Evolutionary conservation across 2,329 filamentous ascomycete species (phyloP).

Genomic region (Seiridium unicorne): DNA sequence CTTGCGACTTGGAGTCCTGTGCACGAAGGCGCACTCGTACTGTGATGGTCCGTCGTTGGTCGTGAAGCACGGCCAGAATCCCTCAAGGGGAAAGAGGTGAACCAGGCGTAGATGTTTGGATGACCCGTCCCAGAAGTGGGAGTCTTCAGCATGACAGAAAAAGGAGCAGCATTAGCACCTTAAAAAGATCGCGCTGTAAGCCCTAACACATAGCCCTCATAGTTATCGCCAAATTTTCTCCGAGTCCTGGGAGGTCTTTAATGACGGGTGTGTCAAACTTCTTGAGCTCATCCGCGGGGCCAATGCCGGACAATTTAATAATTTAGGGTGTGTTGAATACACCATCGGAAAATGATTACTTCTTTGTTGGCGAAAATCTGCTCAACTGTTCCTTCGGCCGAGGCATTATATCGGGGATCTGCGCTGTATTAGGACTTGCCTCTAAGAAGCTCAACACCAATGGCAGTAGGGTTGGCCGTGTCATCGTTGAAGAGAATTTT

Average conservation of each 20-base stretch:
- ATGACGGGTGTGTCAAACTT: slow-evolving; percentile 43
- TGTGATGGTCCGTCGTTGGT: slow-evolving; percentile 25
- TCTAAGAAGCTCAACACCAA: slow-evolving; percentile 24
- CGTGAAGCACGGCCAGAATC: slow-evolving; percentile 29
- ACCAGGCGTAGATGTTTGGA: slow-evolving; percentile 29
- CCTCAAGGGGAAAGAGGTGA: slow-evolving; percentile 25
- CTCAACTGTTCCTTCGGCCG: slow-evolving; percentile 23
- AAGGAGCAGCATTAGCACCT: slow-evolving; percentile 22
- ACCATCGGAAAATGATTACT: slow-evolving; percentile 47
- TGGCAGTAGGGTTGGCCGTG: slow-evolving; percentile 20
- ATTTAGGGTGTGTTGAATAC: slow-evolving; percentile 50
- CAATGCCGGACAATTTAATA: slow-evolving; percentile 50
- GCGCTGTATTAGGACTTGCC: slow-evolving; percentile 32
- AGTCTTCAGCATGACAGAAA: slow-evolving; percentile 28
- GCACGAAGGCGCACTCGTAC: slow-evolving; percentile 37
- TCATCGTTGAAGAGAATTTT: slow-evolving; percentile 22
- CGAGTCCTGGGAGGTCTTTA: slow-evolving; percentile 46
- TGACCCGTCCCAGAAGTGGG: slow-evolving; percentile 22
- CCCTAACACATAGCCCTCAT: slow-evolving; percentile 29
- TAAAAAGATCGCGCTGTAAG: slow-evolving; percentile 23
- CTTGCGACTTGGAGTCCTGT: slow-evolving; percentile 49
- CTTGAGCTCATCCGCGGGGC: slow-evolving; percentile 38
- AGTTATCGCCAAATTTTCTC: slow-evolving; percentile 47
- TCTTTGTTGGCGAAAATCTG: slow-evolving; percentile 32
- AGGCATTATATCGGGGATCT: slow-evolving; percentile 28